These are phyloP conservation scores for Nothophaeocryptopus gaeumannii DNA, from an alignment of 2,329 filamentous ascomycete genomes.

Conservation along the genomic window DNA sequence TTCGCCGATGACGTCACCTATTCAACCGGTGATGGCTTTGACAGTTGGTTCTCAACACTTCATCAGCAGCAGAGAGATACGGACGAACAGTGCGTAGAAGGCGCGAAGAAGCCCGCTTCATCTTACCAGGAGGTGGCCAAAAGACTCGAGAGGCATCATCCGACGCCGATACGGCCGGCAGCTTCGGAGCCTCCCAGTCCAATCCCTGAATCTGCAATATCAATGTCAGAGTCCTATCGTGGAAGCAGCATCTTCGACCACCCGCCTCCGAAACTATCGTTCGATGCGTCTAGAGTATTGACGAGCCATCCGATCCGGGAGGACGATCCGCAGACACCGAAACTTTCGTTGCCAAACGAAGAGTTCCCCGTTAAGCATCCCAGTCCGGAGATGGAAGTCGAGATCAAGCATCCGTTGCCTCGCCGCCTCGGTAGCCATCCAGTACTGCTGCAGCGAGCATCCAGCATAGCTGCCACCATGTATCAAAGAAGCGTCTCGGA, in stretches of 20 bases:
- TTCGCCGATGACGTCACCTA: constrained; percentile 32
- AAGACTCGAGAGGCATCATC: constrained; percentile 20
- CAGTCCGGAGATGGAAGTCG: constrained; percentile 26
- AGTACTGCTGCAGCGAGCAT: constrained; percentile 31
- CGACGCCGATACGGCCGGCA: constrained; percentile 30
- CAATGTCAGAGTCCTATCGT: constrained; percentile 28
- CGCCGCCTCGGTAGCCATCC: constrained; percentile 32
- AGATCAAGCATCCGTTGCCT: constrained; percentile 32
- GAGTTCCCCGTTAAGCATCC: constrained; percentile 31
- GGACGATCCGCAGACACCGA: constrained; percentile 11
- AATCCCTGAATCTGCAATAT: constrained; percentile 27
- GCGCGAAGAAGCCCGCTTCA: constrained; percentile 9
- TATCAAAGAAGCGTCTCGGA: constrained; percentile 29
- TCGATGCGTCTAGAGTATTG: constrained; percentile 23
- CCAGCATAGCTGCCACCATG: constrained; percentile 31
- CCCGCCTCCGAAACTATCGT: constrained; percentile 21
- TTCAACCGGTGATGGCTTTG: constrained; percentile 23
- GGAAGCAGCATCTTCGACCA: constrained; percentile 22
- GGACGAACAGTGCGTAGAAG: background rate
- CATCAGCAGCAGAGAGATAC: constrained; percentile 19
- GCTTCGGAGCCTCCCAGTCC: constrained; percentile 34
- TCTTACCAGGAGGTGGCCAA: constrained; percentile 23
- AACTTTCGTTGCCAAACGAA: constrained; percentile 28
- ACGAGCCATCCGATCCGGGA: constrained; percentile 19
- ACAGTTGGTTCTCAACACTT: constrained; percentile 29